Percentiles rank a stretch among this genome's conserved stretches.
These are phyloP conservation scores for Vitis rupestris DNA, from an alignment of 164 flowering plant genomes.

Conservation along the genomic window DNA sequence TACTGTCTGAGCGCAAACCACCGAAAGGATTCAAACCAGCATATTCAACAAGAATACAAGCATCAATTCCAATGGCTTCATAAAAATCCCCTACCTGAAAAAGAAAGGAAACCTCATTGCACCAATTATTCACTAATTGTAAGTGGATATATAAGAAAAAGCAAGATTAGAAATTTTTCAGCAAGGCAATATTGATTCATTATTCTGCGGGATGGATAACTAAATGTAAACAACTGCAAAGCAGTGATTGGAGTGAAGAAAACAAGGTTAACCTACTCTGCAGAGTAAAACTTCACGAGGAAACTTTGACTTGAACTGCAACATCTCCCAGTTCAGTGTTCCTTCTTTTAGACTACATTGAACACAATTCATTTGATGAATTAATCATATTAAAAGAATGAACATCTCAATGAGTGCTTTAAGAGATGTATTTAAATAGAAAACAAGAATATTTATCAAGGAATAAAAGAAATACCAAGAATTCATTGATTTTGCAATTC, in stretches of 20 bases:
- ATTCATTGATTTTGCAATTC: no score
- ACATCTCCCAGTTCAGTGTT: constrained; percentile 84
- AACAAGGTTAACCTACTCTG: constrained; percentile 55
- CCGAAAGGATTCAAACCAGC: constrained; percentile 99
- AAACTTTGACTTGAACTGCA: constrained; percentile 88
- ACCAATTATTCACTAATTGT: background rate
- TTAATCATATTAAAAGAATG: background rate
- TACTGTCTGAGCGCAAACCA: constrained; percentile 79
- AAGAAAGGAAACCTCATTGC: constrained; percentile 5
- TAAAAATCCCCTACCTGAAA: constrained; percentile 95
- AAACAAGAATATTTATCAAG: no score
- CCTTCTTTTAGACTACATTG: constrained; percentile 85
- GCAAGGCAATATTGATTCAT: background rate
- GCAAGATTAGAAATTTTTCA: constrained; percentile 2
- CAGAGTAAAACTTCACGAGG: constrained; percentile 97
- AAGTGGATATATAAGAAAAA: constrained; percentile 1
- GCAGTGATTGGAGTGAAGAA: background rate
- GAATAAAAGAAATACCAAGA: no score
- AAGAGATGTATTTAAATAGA: background rate
- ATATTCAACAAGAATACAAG: constrained; percentile 94
- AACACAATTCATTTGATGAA: constrained; percentile 1
- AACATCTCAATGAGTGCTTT: background rate
- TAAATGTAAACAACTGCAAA: no score
- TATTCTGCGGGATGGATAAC: no score
- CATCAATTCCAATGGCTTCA: constrained; percentile 97